Conservation (phyloP, 371 early-diverging fungal genomes). For the Caulochytrium protostelioides region DNA sequence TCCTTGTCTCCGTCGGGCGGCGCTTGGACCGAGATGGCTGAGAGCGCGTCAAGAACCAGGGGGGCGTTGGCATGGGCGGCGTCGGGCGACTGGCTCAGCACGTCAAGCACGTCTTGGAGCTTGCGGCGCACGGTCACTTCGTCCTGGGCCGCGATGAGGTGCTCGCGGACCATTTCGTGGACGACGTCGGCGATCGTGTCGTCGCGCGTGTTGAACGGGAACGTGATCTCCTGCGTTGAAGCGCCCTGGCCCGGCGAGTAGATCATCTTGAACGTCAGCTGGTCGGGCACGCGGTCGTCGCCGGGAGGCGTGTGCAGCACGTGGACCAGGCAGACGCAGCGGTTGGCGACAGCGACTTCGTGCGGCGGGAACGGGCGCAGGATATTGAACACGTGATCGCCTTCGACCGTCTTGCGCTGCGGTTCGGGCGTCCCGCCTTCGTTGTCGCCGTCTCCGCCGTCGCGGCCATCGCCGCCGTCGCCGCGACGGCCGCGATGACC, state of each 20-base stretch:
- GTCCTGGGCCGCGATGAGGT: slow-evolving; percentile 15
- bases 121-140: no score
- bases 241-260: slow-evolving; percentile 7
- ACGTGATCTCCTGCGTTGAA: slow-evolving; percentile 31
- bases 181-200: slow-evolving; percentile 56
- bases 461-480: no score
- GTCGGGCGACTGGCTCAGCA: no score
- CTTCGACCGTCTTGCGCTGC: neutral
- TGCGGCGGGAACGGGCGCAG: neutral
- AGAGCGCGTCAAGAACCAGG: no score
- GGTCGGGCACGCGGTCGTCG: slow-evolving; percentile 4
- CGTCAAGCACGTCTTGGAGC: no score
- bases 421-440: neutral
- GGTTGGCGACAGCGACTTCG: neutral
- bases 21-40: no score
- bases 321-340: slow-evolving; percentile 5
- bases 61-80: no score
- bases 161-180: slow-evolving; percentile 31
- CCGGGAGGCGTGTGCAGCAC: no score
- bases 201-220: slow-evolving; percentile 39
- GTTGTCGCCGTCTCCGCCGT: neutral
- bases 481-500: no score
- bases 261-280: slow-evolving; percentile 15
- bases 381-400: neutral
- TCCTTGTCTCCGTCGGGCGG: no score